These are phyloP conservation scores for Puccinia hordei DNA, from an alignment of 1,284 basidiomycete species.

Conservation along the genomic window DNA sequence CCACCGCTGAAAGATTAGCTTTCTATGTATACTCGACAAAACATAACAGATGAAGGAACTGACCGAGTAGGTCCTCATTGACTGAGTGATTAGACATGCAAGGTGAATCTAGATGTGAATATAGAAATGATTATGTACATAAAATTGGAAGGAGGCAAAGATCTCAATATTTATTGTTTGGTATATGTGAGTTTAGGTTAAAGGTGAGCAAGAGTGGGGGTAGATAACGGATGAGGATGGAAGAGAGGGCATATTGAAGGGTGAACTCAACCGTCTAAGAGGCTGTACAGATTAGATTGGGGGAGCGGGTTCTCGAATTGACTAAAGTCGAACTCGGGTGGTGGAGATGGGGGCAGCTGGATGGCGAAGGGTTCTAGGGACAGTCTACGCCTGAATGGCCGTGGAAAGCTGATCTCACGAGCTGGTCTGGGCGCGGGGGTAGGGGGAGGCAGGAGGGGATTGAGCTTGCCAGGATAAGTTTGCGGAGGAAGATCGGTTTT, in stretches of 20 bases:
- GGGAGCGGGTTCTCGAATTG: conserved; percentile 6
- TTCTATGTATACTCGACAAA: background rate
- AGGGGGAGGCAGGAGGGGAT: conserved; percentile 21
- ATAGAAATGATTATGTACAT: no score
- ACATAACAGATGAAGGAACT: background rate
- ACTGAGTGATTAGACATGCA: conserved; percentile 6
- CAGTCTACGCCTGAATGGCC: conserved; percentile 21
- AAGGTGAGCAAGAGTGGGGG: background rate
- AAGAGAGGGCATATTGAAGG: background rate
- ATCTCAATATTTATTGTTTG: conserved; percentile 10
- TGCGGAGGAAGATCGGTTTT: conserved; percentile 25
- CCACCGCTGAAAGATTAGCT: background rate
- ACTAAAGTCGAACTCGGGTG: conserved; percentile 38
- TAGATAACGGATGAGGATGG: background rate
- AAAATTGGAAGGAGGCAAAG: background rate
- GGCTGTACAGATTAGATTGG: background rate
- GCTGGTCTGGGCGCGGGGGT: background rate
- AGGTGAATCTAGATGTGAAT: conserved; percentile 20
- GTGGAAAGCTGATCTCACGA: conserved; percentile 20
- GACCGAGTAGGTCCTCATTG: background rate
- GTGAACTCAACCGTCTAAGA: conserved; percentile 30
- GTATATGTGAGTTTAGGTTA: background rate
- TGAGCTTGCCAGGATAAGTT: conserved; percentile 18
- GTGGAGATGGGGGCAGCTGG: conserved; percentile 25
- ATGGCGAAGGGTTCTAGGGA: conserved; percentile 9